Evolutionary conservation across 768 basidiomycete species (phyloP).

Genomic region (Mycena polygramma): DNA sequence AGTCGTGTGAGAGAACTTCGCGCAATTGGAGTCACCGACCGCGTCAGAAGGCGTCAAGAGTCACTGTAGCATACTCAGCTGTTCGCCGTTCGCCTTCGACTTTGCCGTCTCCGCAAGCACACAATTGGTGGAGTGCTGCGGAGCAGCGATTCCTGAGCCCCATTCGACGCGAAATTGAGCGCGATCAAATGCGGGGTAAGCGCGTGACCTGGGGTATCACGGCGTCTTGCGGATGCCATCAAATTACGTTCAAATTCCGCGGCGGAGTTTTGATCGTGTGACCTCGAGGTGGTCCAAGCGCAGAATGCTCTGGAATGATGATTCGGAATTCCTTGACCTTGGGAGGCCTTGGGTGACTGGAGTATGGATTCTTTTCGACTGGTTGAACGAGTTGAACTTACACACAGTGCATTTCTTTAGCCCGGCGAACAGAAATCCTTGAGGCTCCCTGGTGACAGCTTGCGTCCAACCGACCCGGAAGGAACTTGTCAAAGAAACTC

Average conservation of each 20-base stretch:
- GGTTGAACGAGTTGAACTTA: too few species aligned
- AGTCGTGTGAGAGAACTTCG: too few species aligned
- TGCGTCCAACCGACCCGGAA: too few species aligned
- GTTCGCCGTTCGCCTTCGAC: too few species aligned
- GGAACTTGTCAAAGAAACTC: too few species aligned
- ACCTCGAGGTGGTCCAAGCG: background rate
- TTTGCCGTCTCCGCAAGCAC: background rate
- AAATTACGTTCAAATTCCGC: background rate
- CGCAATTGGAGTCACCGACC: background rate
- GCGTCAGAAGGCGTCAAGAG: background rate
- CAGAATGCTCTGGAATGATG: too few species aligned
- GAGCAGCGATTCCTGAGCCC: background rate
- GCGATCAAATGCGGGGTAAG: slow-evolving; percentile 14
- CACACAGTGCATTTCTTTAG: too few species aligned
- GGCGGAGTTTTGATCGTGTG: background rate
- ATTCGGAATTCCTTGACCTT: too few species aligned
- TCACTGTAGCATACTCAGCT: background rate
- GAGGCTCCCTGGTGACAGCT: too few species aligned
- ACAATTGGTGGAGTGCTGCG: background rate
- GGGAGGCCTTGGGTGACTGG: too few species aligned
- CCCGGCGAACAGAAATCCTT: too few species aligned
- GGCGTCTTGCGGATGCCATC: background rate
- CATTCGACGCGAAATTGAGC: background rate
- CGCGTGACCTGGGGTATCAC: slow-evolving; percentile 10
- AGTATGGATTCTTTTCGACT: too few species aligned